Base-by-base conservation (phyloP, 192 early-diverging fungal genomes). In the Jimgerdemannia flammicorona region DNA sequence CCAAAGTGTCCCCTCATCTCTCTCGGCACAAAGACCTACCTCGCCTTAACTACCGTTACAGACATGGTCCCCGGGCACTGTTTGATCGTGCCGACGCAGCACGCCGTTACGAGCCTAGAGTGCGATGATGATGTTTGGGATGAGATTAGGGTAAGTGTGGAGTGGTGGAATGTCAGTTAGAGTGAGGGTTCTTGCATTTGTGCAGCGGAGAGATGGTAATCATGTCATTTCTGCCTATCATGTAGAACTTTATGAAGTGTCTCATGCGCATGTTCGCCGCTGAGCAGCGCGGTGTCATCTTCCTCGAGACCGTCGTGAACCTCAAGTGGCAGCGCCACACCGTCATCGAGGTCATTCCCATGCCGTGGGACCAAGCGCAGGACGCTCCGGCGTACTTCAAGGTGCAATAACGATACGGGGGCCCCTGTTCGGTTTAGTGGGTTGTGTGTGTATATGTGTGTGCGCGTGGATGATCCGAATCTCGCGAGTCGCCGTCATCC, bases 61-160 rank as follows among this genome's bases (percentile, higher is more conserved):
- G 92, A 94, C 14, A 89, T 98, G 79, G 85, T 89, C 20, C 90
- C 91, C 3, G 94, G 92, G 2, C 97, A 98, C 70, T 97, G 96
- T 84, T 78, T 94, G 64, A 98, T 99, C 77, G 93, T 96, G 6
- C 98, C 98, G 17, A 74, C 94, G 11, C 90, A 96, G 70, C 98
- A 99, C 74, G 85, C 89, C 42, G 76, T 89, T 0, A 92, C 93
- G 6, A 95, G 91, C 11, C 81, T 99, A 43, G 92, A 95, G 75
- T 93, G 90, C 67, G 95, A 97, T 67, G 96, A 99, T 71, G 94
- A 95, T 74, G 86, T 85, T 11, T 98, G 97, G 97, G 93, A 92
- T 67, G 98, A 99, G 79, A 95, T 99, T 43, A 76, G 88, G 84
- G 91, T 92, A 88, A 64, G 78, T 78, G 40, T 20, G 3, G 44